Conservation (phyloP, 1,284 basidiomycete species). For the Coniophora puteana region DNA sequence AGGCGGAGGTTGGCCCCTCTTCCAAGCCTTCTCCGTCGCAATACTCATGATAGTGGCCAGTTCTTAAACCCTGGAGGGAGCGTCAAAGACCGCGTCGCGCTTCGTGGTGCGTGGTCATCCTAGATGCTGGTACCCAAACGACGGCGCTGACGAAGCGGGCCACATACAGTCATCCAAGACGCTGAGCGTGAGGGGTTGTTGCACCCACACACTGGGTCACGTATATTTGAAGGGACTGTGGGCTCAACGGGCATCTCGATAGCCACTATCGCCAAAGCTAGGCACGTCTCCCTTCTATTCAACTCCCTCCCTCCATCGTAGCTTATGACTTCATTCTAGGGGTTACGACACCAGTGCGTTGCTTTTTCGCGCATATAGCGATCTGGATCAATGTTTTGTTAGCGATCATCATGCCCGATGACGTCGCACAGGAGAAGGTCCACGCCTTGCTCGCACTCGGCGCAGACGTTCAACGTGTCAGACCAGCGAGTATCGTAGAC, state of each 20-base stretch:
- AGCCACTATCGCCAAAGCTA: slow-evolving; percentile 87
- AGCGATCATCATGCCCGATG: slow-evolving; percentile 94
- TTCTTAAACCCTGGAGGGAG: slow-evolving; percentile 97
- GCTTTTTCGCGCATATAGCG: neutral
- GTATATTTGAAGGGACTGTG: slow-evolving; percentile 97
- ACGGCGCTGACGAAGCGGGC: neutral
- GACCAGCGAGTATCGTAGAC: slow-evolving; percentile 89
- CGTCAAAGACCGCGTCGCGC: slow-evolving; percentile 94
- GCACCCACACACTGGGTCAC: slow-evolving; percentile 84
- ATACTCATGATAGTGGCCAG: slow-evolving; percentile 32
- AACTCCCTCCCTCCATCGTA: neutral
- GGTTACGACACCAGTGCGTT: slow-evolving; percentile 74
- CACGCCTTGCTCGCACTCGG: slow-evolving; percentile 83
- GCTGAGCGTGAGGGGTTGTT: slow-evolving; percentile 86
- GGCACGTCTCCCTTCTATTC: slow-evolving; percentile 42
- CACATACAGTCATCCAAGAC: slow-evolving; percentile 78
- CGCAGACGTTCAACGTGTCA: slow-evolving; percentile 81
- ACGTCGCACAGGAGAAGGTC: slow-evolving; percentile 90
- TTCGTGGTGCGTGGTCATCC: slow-evolving; percentile 63
- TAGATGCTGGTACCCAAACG: neutral
- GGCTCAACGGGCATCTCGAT: slow-evolving; percentile 97
- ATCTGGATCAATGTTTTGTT: slow-evolving; percentile 4
- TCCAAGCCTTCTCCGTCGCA: neutral
- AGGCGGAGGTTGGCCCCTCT: slow-evolving; percentile 69
- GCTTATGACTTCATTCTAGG: slow-evolving; percentile 36